Evolutionary conservation across 164 flowering plant species (phyloP).

Genomic region (Macadamia tetraphylla): DNA sequence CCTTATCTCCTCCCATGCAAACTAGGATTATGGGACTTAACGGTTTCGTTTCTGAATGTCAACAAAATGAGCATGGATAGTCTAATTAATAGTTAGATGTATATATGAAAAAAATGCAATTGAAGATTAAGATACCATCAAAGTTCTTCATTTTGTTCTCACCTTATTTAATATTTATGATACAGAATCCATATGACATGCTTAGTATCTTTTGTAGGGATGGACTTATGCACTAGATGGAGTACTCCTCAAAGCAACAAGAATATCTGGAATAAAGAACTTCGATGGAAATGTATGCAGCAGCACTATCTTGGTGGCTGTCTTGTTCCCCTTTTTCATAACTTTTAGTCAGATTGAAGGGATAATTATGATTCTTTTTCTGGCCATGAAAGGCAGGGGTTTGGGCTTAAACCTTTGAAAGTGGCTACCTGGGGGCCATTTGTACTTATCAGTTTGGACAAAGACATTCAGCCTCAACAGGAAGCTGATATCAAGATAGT

Average conservation of each 20-base stretch:
- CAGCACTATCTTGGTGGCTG: neutral
- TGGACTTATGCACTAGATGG: constrained; percentile 97
- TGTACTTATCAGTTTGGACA: constrained; percentile 56
- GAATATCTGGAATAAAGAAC: constrained; percentile 61
- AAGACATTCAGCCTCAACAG: constrained; percentile 17
- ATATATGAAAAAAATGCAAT: neutral
- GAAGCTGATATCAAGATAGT: constrained; percentile 24
- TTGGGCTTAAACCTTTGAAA: constrained; percentile 65
- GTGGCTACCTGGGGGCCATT: constrained; percentile 89
- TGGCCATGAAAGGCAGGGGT: constrained; percentile 46
- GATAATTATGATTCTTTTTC: constrained; percentile 13
- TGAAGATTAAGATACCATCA: neutral
- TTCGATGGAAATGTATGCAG: constrained; percentile 52
- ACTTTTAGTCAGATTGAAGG: neutral
- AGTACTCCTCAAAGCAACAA: constrained; percentile 69
- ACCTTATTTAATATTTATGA: neutral
- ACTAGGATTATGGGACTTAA: neutral
- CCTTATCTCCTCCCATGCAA: neutral
- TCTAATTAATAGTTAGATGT: neutral
- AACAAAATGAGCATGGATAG: neutral
- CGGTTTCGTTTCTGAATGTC: neutral
- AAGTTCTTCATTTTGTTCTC: neutral
- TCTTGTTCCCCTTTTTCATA: neutral
- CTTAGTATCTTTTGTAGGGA: constrained; percentile 42
- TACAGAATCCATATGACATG: neutral